Conservation (phyloP, 495 filamentous ascomycete genomes). For the Echria macrotheca region DNA sequence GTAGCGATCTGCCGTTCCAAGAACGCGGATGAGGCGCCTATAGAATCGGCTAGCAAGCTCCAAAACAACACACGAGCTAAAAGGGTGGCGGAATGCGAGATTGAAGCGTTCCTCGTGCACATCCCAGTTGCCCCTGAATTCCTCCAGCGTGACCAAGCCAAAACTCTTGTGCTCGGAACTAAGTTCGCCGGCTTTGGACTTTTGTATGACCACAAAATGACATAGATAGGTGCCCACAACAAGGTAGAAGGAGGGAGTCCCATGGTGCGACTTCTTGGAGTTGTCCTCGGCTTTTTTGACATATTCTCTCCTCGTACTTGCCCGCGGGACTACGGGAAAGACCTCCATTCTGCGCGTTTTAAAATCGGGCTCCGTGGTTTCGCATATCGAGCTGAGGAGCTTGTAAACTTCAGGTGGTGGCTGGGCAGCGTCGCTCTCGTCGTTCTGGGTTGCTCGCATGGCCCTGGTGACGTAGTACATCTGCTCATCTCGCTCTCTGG, state of each 20-base stretch:
- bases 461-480: constrained; percentile 60
- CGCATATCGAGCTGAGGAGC: constrained; percentile 61
- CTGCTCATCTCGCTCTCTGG: constrained; percentile 71
- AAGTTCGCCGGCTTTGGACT: constrained; percentile 47
- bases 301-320: constrained; percentile 40
- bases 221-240: constrained; percentile 79
- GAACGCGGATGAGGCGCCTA: constrained; percentile 66
- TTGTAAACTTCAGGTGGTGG: constrained; percentile 57
- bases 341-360: constrained; percentile 66
- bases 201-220: constrained; percentile 62
- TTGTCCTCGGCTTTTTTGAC: constrained; percentile 43
- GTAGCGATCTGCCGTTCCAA: constrained; percentile 68
- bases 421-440: constrained; percentile 41
- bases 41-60: constrained; percentile 76
- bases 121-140: constrained; percentile 26
- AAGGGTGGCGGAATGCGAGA: constrained; percentile 71
- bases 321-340: constrained; percentile 76
- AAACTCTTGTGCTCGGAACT: constrained; percentile 43
- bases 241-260: constrained; percentile 80
- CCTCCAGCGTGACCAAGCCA: constrained; percentile 71
- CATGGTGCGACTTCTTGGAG: constrained; percentile 58
- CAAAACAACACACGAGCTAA: constrained; percentile 56
- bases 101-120: constrained; percentile 79
- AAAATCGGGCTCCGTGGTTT: constrained; percentile 61
- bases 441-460: constrained; percentile 40